Conservation (phyloP, 345 rosid genomes). For the Dipteronia dyeriana region DNA sequence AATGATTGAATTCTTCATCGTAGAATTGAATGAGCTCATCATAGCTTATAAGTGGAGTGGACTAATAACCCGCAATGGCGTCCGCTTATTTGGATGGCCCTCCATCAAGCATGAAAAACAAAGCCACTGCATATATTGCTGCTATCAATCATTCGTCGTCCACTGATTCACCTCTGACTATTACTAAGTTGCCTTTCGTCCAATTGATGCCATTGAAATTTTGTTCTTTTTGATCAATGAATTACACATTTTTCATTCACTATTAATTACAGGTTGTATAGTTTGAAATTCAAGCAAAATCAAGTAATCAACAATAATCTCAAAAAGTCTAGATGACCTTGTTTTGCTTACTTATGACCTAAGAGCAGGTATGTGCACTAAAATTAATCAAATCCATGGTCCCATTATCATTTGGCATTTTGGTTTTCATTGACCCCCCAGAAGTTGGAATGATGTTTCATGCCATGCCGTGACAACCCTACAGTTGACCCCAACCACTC, state of each 20-base stretch:
- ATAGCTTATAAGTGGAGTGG: background rate
- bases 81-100: constrained; percentile 9
- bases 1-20: background rate
- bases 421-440: background rate
- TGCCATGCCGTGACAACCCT: background rate
- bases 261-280: background rate
- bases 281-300: background rate
- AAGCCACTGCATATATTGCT: too few species aligned
- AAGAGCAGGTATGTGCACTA: constrained; percentile 10
- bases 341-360: background rate
- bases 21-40: constrained; percentile 1
- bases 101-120: too few species aligned
- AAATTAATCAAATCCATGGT: background rate
- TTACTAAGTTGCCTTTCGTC: background rate
- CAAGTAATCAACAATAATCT: background rate
- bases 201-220: too few species aligned
- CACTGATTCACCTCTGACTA: background rate
- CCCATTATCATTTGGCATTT: constrained; percentile 1
- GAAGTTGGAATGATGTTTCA: constrained; percentile 21
- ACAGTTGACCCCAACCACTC: background rate
- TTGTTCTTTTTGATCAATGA: too few species aligned
- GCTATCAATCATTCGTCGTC: background rate
- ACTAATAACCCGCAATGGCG: background rate
- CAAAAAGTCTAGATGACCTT: background rate
- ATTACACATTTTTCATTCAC: too few species aligned